Conservation (phyloP, 2,329 filamentous ascomycete species). For the Alternaria brassicae region DNA sequence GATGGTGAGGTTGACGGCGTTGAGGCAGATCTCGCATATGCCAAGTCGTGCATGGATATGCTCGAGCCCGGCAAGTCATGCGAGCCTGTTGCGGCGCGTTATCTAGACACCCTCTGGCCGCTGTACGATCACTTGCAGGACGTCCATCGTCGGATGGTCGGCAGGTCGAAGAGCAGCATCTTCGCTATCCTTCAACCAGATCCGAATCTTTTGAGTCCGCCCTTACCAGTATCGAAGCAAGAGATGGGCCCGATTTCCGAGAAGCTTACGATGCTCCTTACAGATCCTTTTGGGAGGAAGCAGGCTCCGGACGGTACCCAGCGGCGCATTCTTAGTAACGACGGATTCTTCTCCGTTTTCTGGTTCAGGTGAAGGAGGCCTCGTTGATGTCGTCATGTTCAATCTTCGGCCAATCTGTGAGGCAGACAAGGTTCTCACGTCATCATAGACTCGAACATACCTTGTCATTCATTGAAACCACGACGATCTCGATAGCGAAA, state of each 20-base stretch:
- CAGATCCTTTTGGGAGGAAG: conserved; percentile 48
- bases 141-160: conserved; percentile 42
- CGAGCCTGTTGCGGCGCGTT: conserved; percentile 45
- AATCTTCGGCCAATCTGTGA: not conserved
- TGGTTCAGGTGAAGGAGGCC: conserved; percentile 42
- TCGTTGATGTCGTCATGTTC: not conserved
- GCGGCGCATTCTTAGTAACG: conserved; percentile 41
- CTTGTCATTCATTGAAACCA: not conserved
- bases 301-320: conserved; percentile 36
- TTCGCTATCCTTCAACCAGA: conserved; percentile 42
- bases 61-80: conserved; percentile 40
- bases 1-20: conserved; percentile 40
- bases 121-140: conserved; percentile 44
- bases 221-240: conserved; percentile 38
- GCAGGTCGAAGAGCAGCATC: conserved; percentile 46
- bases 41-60: conserved; percentile 47
- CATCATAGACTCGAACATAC: not conserved
- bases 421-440: not conserved
- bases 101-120: conserved; percentile 45
- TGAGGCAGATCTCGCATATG: conserved; percentile 43
- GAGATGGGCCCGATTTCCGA: conserved; percentile 48
- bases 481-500: not conserved
- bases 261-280: conserved; percentile 44
- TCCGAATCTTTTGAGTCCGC: conserved; percentile 33
- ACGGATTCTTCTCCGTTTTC: conserved; percentile 44